Evolutionary conservation across 805 yeast species (phyloP), one percentile per base, ranked within the genome.

Genomic region (Clavispora carvajalis): DNA sequence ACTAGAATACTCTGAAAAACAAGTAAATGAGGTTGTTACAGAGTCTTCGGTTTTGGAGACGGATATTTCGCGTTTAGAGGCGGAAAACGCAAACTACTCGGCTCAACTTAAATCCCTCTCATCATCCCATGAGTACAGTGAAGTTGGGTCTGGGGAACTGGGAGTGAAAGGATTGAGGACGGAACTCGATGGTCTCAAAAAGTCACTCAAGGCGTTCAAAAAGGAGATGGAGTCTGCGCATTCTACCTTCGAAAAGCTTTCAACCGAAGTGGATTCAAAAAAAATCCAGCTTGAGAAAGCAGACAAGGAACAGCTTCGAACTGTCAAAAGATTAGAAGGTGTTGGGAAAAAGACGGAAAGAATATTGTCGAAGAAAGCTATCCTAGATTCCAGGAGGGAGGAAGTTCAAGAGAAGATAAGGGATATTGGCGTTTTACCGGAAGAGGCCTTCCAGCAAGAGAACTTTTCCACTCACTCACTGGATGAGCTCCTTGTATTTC

Each of bases 381-480:
- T 82, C 4, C 61, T 87, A 36, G 55, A 66, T 4, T 65, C 71
- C 33, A 73, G 95, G 47, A 73, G 85, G 44, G 86, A 83, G 36
- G 95, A 85, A 48, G 60, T 86, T 18, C 82, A 80, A 47, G 76
- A 73, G 44, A 85, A 78, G 53, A 81, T 89, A 22, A 72, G 90
- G 45, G 95, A 85, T 31, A 63, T 90, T 30, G 97, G 97, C n/a
- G 85, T 85, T 3, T 67, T 91, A 13, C 91, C 96, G 0, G 96
- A 89, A 53, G 89, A 85, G 39, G 89, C 93, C 0, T 80, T 86
- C 48, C 71, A 70, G 11, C 46, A 43, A 21, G 44, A 54, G 2
- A 55, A 63, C 1, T 77, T 70, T 52, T 72, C 69, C 25, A 58
- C 63, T 25, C 51, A 65, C 15, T 55, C 65, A 2, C 77, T 87